Percentiles rank a stretch among this genome's conserved stretches.
Conservation (phyloP, 163 green algal species). For the Volvox carteri region DNA sequence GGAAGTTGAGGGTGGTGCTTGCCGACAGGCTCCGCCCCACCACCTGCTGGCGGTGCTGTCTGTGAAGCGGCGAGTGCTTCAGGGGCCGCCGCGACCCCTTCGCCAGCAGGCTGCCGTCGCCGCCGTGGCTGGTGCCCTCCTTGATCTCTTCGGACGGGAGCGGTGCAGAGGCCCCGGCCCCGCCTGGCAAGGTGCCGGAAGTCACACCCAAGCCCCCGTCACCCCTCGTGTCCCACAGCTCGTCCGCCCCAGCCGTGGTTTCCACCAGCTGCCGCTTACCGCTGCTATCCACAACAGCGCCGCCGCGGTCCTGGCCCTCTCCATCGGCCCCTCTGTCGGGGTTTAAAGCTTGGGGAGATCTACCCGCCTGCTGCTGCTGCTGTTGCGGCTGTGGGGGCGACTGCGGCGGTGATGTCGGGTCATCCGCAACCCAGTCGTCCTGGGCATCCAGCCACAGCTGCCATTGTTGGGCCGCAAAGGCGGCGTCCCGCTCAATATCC, state of each 20-base stretch:
- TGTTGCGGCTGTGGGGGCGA: not conserved
- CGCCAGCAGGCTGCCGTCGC: not conserved
- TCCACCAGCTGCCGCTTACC: not conserved
- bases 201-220: too few relatives aligned
- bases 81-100: not conserved
- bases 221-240: too few relatives aligned
- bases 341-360: too few relatives aligned
- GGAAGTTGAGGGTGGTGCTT: not conserved
- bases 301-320: too few relatives aligned
- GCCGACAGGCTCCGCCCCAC: not conserved
- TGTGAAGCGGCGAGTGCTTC: not conserved
- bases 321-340: too few relatives aligned
- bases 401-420: too few relatives aligned
- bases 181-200: too few relatives aligned
- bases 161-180: too few relatives aligned
- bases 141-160: too few relatives aligned
- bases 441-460: not conserved
- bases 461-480: slow-evolving; percentile 24
- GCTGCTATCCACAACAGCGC: not conserved
- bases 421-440: not conserved
- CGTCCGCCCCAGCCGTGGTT: not conserved
- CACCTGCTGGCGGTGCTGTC: not conserved
- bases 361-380: not conserved
- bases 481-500: not conserved
- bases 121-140: not conserved